phyloP scores from a whole-genome alignment of 2,329 filamentous ascomycete species.

The Diaporthe amygdali region DNA sequence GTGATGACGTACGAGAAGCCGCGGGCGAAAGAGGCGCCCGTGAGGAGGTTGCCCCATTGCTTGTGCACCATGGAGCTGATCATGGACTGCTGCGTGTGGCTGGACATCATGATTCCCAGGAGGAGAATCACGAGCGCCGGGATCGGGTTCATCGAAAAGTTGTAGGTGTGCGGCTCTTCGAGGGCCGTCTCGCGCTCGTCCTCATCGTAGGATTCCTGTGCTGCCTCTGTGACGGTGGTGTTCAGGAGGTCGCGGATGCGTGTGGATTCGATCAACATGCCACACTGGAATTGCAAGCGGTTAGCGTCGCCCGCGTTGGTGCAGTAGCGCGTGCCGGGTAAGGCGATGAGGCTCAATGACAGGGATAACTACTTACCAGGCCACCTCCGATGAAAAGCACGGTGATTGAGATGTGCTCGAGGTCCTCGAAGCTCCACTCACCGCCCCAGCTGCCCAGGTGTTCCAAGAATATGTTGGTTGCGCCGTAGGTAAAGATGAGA shows the following conservation, averaged over 20 bases:
- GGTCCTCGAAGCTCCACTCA: constrained; percentile 77
- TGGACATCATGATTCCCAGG: constrained; percentile 93
- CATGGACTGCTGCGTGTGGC: constrained; percentile 84
- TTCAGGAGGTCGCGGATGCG: constrained; percentile 72
- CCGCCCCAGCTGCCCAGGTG: constrained; percentile 77
- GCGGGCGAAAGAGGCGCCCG: constrained; percentile 80
- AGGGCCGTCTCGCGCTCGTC: constrained; percentile 53
- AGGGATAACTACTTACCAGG: constrained; percentile 60
- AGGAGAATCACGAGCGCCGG: constrained; percentile 86
- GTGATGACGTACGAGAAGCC: constrained; percentile 79
- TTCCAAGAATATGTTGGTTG: constrained; percentile 90
- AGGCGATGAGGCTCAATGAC: not conserved
- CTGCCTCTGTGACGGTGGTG: constrained; percentile 48
- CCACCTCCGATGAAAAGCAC: constrained; percentile 94
- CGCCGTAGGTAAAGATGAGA: constrained; percentile 88
- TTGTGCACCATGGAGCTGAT: constrained; percentile 90
- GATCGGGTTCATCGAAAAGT: constrained; percentile 84
- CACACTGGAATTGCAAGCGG: constrained; percentile 54
- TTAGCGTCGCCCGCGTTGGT: constrained; percentile 19
- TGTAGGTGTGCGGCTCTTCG: constrained; percentile 69
- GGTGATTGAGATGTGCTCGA: constrained; percentile 93
- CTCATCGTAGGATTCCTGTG: constrained; percentile 39
- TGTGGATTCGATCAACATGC: constrained; percentile 84
- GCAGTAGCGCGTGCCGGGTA: constrained; percentile 19
- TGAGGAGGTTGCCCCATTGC: constrained; percentile 88